Evolutionary conservation across 192 early-diverging fungal genomes (phyloP).

Genomic region (Coemansia sp.): DNA sequence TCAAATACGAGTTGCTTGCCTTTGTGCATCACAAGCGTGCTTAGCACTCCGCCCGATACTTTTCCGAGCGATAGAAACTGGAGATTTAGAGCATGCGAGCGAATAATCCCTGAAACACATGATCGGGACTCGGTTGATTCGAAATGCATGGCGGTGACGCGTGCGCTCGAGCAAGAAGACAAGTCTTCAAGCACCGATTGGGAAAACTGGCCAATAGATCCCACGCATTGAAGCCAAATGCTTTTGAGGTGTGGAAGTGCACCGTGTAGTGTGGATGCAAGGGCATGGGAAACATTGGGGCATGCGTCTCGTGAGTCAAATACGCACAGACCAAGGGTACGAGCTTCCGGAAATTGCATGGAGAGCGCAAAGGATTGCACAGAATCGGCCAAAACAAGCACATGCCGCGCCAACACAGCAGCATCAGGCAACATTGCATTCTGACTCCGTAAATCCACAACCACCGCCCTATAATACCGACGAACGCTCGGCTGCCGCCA

Average conservation of each 20-base stretch:
- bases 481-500: slow-evolving; percentile 22
- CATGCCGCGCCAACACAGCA: slow-evolving; percentile 10
- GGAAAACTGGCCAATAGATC: not conserved
- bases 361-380: too few relatives aligned
- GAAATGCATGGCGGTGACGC: slow-evolving; percentile 18
- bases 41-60: slow-evolving; percentile 30
- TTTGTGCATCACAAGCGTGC: slow-evolving; percentile 2
- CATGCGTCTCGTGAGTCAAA: not conserved
- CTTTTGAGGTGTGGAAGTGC: not conserved
- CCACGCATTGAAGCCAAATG: slow-evolving; percentile 30
- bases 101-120: slow-evolving; percentile 16
- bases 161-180: not conserved
- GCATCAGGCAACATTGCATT: not conserved
- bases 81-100: slow-evolving; percentile 15
- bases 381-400: slow-evolving; percentile 9
- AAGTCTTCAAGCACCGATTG: not conserved
- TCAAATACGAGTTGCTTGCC: slow-evolving; percentile 5
- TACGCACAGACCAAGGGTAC: slow-evolving; percentile 23
- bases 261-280: not conserved
- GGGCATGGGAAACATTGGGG: not conserved
- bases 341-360: slow-evolving; percentile 5
- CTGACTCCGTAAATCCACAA: slow-evolving; percentile 9
- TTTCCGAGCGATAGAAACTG: slow-evolving; percentile 22
- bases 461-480: slow-evolving; percentile 24
- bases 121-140: not conserved